A percentile compares a stretch with the other conserved stretches of the same genome.
phyloP scores from a whole-genome alignment of 495 filamentous ascomycete species.

The Friedmanniomyces simplex region DNA sequence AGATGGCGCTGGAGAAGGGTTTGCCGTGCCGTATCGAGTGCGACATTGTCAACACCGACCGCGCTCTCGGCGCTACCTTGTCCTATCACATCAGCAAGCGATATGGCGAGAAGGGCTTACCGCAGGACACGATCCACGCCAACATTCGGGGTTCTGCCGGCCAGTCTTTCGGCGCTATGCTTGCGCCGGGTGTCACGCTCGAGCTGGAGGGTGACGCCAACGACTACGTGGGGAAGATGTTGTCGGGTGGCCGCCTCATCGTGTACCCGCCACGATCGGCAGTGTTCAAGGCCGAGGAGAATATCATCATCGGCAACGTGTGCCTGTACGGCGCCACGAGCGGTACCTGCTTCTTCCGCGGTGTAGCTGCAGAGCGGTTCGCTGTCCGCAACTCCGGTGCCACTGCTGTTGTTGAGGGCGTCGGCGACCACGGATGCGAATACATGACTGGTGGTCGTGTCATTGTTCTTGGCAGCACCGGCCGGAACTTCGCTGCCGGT shows the following conservation, averaged over 20 bases:
- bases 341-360: constrained; percentile 95
- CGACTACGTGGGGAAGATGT: constrained; percentile 96
- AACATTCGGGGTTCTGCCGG: constrained; percentile 98
- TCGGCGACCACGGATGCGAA: constrained; percentile 96
- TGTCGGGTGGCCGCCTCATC: constrained; percentile 92
- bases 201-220: constrained; percentile 97
- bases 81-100: constrained; percentile 94
- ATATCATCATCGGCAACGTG: constrained; percentile 91
- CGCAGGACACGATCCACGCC: constrained; percentile 90
- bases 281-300: constrained; percentile 96
- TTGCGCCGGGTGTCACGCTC: constrained; percentile 88
- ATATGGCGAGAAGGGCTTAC: constrained; percentile 83
- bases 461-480: constrained; percentile 78
- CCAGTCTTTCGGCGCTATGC: constrained; percentile 94
- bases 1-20: constrained; percentile 92
- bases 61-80: constrained; percentile 84
- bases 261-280: constrained; percentile 91
- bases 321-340: constrained; percentile 94
- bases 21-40: constrained; percentile 92
- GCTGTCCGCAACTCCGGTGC: constrained; percentile 97
- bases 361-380: constrained; percentile 94
- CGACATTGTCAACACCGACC: constrained; percentile 97
- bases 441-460: constrained; percentile 99
- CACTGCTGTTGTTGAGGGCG: constrained; percentile 91
- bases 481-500: constrained; percentile 98